A percentile compares a stretch with the other conserved stretches of the same genome.
phyloP scores from a whole-genome alignment of 2,329 filamentous ascomycete genomes.

The Teratosphaeria nubilosa region DNA sequence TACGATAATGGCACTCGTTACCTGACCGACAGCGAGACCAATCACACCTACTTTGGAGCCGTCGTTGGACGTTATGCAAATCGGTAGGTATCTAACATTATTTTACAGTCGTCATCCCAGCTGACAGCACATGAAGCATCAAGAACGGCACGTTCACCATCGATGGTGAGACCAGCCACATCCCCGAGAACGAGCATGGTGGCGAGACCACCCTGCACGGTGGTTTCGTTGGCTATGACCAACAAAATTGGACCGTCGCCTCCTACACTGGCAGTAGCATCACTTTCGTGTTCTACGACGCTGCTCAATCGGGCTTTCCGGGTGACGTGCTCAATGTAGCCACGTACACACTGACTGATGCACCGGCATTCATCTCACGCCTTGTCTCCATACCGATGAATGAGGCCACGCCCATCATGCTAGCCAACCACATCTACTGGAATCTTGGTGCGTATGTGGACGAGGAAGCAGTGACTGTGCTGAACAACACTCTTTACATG shows the following conservation, averaged over 20 bases:
- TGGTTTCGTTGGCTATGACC: slow-evolving; percentile 49
- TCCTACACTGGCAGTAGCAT: slow-evolving; percentile 56
- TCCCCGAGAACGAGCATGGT: slow-evolving; percentile 41
- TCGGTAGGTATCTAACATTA: slow-evolving; percentile 7
- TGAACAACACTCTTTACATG: slow-evolving; percentile 64
- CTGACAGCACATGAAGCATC: slow-evolving; percentile 29
- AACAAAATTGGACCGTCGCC: slow-evolving; percentile 62
- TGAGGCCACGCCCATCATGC: slow-evolving; percentile 73
- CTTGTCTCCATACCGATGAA: slow-evolving; percentile 62
- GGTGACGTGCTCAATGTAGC: slow-evolving; percentile 65
- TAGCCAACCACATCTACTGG: slow-evolving; percentile 69
- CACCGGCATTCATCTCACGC: slow-evolving; percentile 58
- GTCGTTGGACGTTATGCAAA: slow-evolving; percentile 48
- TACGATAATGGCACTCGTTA: slow-evolving; percentile 36
- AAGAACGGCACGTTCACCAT: slow-evolving; percentile 47
- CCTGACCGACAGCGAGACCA: slow-evolving; percentile 34
- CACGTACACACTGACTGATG: slow-evolving; percentile 59
- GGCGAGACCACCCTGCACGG: slow-evolving; percentile 46
- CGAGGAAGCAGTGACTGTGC: slow-evolving; percentile 51
- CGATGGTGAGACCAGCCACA: slow-evolving; percentile 37
- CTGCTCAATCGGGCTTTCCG: slow-evolving; percentile 65
- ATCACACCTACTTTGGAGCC: slow-evolving; percentile 52
- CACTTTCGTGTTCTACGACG: slow-evolving; percentile 65
- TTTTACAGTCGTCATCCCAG: not conserved
- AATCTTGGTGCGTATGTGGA: slow-evolving; percentile 73